Base-by-base conservation (phyloP, 1,139 yeast species). In the Kodamaea ohmeri region DNA sequence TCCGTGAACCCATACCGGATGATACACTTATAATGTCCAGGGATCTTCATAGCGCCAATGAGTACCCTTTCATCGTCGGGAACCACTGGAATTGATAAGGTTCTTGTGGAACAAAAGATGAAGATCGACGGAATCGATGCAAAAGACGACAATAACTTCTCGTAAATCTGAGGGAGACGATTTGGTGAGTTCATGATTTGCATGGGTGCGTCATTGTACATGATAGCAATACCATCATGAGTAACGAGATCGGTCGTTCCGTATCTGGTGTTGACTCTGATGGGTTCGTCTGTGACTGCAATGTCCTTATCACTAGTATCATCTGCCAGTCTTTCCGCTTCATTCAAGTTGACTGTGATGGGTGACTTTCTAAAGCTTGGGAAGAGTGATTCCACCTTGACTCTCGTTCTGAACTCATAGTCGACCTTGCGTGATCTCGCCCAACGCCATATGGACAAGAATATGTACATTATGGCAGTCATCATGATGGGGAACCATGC, bases 401-500 rank as follows among this genome's bases (percentile, higher is more conserved):
- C 56, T 49, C 67, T 52, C 7, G 60, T 40, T 13, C 44, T 50
- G 41, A 47, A 58, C 36, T 71, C 76, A 35, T 64, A 54, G 31
- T 61, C 55, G n/a, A 67, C 64, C 42, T 67, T 63, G 44, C 60
- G 56, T 30, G 66, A 55, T 40, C 75, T 56, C 33, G 72, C 70
- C 70, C 73, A 71, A 49, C 77, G 60, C 78, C 80, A 75, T 37
- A 67, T 52, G 15, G 56, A 38, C 31, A 75, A 60, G 40, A 72
- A 65, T 2, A 40, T 24, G 27, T 56, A 45, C 35, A 53, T 48
- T n/a, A 65, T 30, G 1, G 65, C 57, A 24, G 76, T 59, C 61
- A 71, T 63, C 55, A 62, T 45, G 13, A 76, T 52, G 3, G 82
- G 77, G 49, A 76, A 74, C 83, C 82, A 77, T 3, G 81, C 83